Base-by-base conservation (phyloP, 1,139 yeast genomes). In the Zygotorulaspora mrakii region DNA sequence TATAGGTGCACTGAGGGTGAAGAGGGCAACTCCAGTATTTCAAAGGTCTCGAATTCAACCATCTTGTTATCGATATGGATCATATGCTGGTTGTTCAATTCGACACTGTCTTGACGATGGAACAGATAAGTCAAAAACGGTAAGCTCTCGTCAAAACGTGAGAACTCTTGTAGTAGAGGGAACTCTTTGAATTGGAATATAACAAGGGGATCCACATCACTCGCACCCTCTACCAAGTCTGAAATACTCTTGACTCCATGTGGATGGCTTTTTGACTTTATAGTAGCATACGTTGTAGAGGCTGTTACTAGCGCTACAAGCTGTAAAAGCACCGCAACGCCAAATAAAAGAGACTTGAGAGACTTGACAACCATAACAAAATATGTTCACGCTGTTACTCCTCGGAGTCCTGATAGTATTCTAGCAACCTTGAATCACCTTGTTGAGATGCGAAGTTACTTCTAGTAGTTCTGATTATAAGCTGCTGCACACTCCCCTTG, bases 121-220 rank as follows among this genome's bases (percentile, higher is more conserved):
- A 53, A 50, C 31, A 49, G 48, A 8, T 43, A 35, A 24, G 47
- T 33, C 26, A 57, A 42, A 35, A 48, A 55, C 36, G 53, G 51
- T 26, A 36, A 42, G 10, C 37, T 33, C 11, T 33, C 39, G 11
- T 35, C 38, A 21, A 35, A 37, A 23, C 28, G 40, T 8, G 31
- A 44, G 22, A 52, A 33, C 13, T 40, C 40, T n/a, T 45, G 48
- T 22, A 49, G 17, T 5, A 54, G 11, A 26, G 48, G 46, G 33
- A 44, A 54, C 12, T 47, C 42, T 11, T 43, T 35, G 33, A 57
- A 57, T 30, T 54, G 53, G 38, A 55, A 49, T 8, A 57, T 37
- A 17, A 56, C 45, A 4, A 55, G 7, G 10, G 62, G 62, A 22
- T 49, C 47, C 9, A 46, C 42, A 14, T 38, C 31, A 21, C 36